Evolutionary conservation across 164 flowering plant species (phyloP).

Genomic region (Cinnamomum chago): DNA sequence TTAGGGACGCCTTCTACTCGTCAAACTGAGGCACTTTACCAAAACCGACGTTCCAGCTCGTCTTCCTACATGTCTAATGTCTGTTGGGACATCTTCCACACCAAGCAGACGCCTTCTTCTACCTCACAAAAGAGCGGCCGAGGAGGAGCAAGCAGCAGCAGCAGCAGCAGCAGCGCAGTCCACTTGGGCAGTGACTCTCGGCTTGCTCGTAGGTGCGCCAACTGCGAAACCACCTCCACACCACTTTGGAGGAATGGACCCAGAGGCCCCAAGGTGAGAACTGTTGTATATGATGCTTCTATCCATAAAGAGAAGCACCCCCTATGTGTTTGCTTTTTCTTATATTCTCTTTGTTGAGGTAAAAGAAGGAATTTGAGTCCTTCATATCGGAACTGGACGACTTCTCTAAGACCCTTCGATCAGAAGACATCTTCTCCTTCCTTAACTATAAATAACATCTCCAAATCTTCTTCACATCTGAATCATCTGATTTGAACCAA

Average conservation of each 20-base stretch:
- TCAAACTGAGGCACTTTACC: not conserved
- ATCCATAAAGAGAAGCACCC: too few species aligned
- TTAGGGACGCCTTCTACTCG: conserved; percentile 94
- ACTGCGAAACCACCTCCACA: conserved; percentile 98
- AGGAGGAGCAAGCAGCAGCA: conserved; percentile 10
- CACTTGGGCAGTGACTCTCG: conserved; percentile 42
- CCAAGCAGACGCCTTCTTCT: conserved; percentile 16
- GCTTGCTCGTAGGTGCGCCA: conserved; percentile 89
- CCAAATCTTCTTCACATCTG: too few species aligned
- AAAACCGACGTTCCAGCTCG: not conserved
- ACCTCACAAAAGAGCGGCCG: conserved; percentile 19
- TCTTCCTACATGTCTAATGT: conserved; percentile 35
- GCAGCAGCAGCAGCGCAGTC: conserved; percentile 6
- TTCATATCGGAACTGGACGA: too few species aligned
- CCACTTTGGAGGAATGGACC: conserved; percentile 99
- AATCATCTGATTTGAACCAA: too few species aligned
- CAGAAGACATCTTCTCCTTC: too few species aligned
- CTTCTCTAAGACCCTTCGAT: too few species aligned
- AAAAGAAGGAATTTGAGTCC: too few species aligned
- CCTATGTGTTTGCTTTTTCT: too few species aligned
- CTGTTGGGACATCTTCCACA: conserved; percentile 60
- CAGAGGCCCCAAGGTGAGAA: conserved; percentile 85
- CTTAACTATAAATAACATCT: too few species aligned
- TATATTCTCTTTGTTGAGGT: too few species aligned
- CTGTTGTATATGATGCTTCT: not conserved